A percentile compares a stretch with the other conserved stretches of the same genome.
Evolutionary conservation across 352 stramenopile genomes (phyloP).

Genomic region (Pythium rhizo-oryzae): DNA sequence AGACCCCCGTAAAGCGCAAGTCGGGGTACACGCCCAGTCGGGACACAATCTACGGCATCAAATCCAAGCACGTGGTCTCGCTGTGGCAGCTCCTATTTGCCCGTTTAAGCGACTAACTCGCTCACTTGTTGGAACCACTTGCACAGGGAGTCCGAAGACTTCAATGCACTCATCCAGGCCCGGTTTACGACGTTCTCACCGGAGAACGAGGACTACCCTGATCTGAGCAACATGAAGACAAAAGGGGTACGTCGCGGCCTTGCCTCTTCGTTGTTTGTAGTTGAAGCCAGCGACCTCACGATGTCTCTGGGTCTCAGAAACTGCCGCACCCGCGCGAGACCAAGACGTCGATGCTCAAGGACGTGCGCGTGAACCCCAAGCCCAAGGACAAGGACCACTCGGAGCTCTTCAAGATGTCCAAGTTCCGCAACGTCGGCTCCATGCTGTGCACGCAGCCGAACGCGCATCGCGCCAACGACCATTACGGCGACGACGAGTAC

Average conservation of each 20-base stretch:
- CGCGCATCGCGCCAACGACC: constrained; percentile 13
- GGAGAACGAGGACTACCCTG: constrained; percentile 73
- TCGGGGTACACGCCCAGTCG: constrained; percentile 53
- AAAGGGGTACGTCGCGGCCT: constrained; percentile 56
- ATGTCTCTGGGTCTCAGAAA: constrained; percentile 42
- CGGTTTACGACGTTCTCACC: constrained; percentile 64
- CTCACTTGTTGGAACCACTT: background rate
- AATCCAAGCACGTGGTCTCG: constrained; percentile 55
- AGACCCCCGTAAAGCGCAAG: constrained; percentile 58
- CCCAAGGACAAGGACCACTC: constrained; percentile 31
- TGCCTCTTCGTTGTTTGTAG: background rate
- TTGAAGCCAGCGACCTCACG: background rate
- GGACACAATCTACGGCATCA: constrained; percentile 72
- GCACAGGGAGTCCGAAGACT: constrained; percentile 68
- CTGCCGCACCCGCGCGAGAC: constrained; percentile 73
- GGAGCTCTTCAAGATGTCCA: constrained; percentile 86
- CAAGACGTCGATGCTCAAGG: constrained; percentile 63
- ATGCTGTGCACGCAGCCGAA: constrained; percentile 68
- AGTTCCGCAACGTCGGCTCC: constrained; percentile 80
- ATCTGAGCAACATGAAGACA: constrained; percentile 79
- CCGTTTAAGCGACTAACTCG: background rate
- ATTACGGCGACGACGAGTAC: constrained; percentile 23
- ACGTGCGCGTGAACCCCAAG: constrained; percentile 55
- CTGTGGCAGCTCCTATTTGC: background rate
- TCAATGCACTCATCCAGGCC: constrained; percentile 70